Evolutionary conservation across 495 filamentous ascomycete species (phyloP), one percentile per base, ranked within the genome.

Genomic region (Stereocaulon alpinum): DNA sequence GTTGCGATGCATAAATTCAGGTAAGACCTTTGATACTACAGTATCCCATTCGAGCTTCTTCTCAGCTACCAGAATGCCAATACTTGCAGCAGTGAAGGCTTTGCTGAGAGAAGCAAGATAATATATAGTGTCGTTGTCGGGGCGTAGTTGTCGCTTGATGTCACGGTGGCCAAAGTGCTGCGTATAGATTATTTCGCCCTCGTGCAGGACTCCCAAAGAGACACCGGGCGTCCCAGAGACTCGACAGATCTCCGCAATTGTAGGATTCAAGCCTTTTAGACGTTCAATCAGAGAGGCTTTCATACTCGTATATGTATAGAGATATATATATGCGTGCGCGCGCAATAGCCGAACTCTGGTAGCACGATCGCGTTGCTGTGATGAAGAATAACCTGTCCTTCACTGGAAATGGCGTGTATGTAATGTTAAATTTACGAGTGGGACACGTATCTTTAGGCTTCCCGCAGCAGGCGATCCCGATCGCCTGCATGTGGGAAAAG

Each of bases 51-150:
- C 10, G 11, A 71, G 48, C 24, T 61, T 62, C 4, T 59, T 58
- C 40, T 73, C 66, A 6, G 64, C 59, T 17, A 73, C 70, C n/a
- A 76, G 44, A 14, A 71, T 70, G 0, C 63, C 72, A 5, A 75
- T 55, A 2, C 68, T 63, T 10, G 67, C 63, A 32, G 68, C 66
- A 7, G 68, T 69, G 44, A 77, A 65, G 24, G 69, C 66, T 55
- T 77, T 73, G 2, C 70, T 69, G 43, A 73, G 66, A 4, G 71
- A 72, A 1, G 69, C 73, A 54, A 76, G 66, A 40, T 70, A 61
- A 53, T 75, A 73, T 2, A 67, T 60, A 0, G 72, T 73, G 42
- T 74, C 62, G 6, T 62, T n/a, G 40, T 73, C 51, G 7, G 63
- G 40, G 17, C 58, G 18, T 1, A 48, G 49, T 22, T 11, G 58